Percentiles rank a stretch among this genome's conserved stretches.
phyloP scores from a whole-genome alignment of 202 grass and related monocot genomes.

The Digitaria exilis region DNA sequence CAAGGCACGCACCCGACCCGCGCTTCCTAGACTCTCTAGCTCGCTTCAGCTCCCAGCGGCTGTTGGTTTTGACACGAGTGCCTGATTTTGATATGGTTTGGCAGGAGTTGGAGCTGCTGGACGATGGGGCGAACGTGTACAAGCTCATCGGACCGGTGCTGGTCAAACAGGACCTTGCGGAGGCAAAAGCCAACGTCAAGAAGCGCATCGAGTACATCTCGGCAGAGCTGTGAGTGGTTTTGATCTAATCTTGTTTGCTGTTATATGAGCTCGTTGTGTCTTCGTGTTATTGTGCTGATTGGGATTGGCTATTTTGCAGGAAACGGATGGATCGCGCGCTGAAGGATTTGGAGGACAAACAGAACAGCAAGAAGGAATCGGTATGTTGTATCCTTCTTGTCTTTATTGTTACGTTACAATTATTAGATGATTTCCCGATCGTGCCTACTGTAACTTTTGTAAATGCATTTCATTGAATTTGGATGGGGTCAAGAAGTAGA shows the following conservation, averaged over 20 bases:
- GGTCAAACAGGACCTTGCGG: slow-evolving; percentile 94
- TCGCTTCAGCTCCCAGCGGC: not conserved
- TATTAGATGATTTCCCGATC: not conserved
- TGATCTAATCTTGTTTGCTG: not conserved
- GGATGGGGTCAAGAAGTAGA: not conserved
- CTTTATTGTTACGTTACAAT: not conserved
- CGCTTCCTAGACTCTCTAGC: not conserved
- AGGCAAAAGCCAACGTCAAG: slow-evolving; percentile 93
- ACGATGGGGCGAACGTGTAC: slow-evolving; percentile 82
- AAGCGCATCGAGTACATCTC: slow-evolving; percentile 98
- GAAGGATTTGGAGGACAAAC: slow-evolving; percentile 92
- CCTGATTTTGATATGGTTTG: slow-evolving; percentile 12
- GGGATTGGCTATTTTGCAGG: slow-evolving; percentile 46
- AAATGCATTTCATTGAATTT: not conserved
- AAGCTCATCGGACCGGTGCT: slow-evolving; percentile 95
- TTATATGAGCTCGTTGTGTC: not conserved
- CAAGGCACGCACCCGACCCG: slow-evolving; percentile 49
- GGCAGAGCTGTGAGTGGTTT: slow-evolving; percentile 75
- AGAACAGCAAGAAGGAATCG: slow-evolving; percentile 96
- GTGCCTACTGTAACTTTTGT: not conserved
- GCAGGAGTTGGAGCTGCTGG: slow-evolving; percentile 88
- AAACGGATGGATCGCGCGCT: slow-evolving; percentile 79
- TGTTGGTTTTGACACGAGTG: slow-evolving; percentile 19
- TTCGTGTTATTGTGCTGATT: slow-evolving; percentile 23
- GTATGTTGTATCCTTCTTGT: slow-evolving; percentile 44